A percentile compares a stretch with the other conserved stretches of the same genome.
Conservation (phyloP, 148 eudicot species). For the Oxyria digyna region DNA sequence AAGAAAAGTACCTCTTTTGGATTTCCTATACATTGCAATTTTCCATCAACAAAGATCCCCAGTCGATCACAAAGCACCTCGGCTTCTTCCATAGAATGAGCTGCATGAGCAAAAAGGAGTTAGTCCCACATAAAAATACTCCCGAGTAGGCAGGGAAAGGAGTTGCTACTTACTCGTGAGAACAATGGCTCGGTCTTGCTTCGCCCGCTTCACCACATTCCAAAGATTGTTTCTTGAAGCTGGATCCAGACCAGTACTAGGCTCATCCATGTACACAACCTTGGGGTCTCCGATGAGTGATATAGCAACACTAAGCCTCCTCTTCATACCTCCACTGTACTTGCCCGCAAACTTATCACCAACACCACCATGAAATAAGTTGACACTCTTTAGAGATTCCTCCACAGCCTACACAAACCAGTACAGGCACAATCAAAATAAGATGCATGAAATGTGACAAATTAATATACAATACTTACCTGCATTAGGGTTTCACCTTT, state of each 20-base stretch:
- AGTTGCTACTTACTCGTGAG: constrained; percentile 48
- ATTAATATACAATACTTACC: constrained; percentile 20
- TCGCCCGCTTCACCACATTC: constrained; percentile 80
- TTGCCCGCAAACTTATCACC: constrained; percentile 71
- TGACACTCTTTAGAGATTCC: constrained; percentile 70
- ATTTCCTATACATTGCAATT: constrained; percentile 81
- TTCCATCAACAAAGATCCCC: constrained; percentile 85
- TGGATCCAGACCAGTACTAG: constrained; percentile 92
- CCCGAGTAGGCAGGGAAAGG: neutral
- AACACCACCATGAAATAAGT: constrained; percentile 76
- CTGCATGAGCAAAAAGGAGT: constrained; percentile 19
- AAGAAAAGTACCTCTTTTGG: constrained; percentile 56
- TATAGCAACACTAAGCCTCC: constrained; percentile 96
- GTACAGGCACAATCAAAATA: neutral
- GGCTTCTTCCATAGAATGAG: constrained; percentile 98
- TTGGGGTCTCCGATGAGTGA: constrained; percentile 87
- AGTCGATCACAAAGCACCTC: constrained; percentile 82
- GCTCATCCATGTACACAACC: constrained; percentile 97
- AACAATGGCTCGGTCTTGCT: constrained; percentile 74
- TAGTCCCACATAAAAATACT: too few species aligned
- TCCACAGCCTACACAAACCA: constrained; percentile 62
- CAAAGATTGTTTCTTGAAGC: constrained; percentile 86
- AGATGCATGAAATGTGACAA: too few species aligned
- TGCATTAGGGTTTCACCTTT: constrained; percentile 52
- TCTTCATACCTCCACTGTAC: constrained; percentile 96